A percentile compares a stretch with the other conserved stretches of the same genome.
phyloP scores from a whole-genome alignment of 345 rosid genomes.

The Murraya koenigii region DNA sequence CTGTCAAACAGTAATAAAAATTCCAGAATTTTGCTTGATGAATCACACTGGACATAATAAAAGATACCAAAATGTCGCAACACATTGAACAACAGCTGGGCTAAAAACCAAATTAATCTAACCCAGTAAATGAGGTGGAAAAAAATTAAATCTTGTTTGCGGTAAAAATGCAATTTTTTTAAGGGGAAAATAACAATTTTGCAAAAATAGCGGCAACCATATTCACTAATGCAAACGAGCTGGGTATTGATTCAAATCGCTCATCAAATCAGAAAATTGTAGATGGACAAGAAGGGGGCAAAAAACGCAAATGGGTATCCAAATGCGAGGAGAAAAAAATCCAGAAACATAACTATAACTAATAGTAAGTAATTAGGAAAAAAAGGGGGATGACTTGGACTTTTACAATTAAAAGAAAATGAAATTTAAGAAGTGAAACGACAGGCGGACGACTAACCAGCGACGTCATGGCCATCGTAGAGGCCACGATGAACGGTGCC shows the following conservation, averaged over 20 bases:
- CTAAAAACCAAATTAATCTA: not conserved
- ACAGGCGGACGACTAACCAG: constrained; percentile 58
- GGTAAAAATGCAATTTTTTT: not conserved
- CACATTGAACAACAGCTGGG: not conserved
- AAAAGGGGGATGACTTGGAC: not conserved
- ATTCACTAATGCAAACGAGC: not conserved
- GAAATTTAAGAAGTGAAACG: not conserved
- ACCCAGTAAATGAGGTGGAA: not conserved
- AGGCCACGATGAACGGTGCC: constrained; percentile 97
- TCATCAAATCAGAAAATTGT: not conserved
- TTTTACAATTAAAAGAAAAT: not conserved
- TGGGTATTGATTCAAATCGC: not conserved
- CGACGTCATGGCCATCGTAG: constrained; percentile 85
- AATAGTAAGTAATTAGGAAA: no score
- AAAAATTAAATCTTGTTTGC: not conserved
- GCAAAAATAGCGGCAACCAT: not conserved
- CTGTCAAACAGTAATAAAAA: constrained; percentile 9
- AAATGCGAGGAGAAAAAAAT: not conserved
- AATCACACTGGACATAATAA: not conserved
- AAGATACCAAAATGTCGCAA: not conserved
- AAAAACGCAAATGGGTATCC: not conserved
- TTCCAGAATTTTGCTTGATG: constrained; percentile 13
- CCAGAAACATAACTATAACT: not conserved
- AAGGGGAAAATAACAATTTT: not conserved
- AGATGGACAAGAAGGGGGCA: not conserved